Conservation (phyloP, 768 basidiomycete genomes). For the Coprinopsis sp. region DNA sequence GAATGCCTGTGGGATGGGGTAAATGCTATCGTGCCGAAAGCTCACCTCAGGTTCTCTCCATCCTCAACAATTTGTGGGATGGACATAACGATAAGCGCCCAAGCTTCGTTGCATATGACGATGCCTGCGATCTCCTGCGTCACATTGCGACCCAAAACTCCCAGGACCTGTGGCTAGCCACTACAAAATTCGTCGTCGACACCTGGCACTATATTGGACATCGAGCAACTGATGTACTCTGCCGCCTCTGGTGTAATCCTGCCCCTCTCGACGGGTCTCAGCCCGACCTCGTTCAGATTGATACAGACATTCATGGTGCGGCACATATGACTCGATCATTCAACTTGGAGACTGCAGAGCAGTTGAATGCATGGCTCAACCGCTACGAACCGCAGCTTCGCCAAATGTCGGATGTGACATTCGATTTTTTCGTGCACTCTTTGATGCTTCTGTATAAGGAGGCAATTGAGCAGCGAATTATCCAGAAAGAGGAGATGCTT, state of each 20-base stretch:
- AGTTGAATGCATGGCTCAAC: conserved; percentile 21
- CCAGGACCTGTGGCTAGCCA: conserved; percentile 11
- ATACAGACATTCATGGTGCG: conserved; percentile 14
- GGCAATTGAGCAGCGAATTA: conserved; percentile 4
- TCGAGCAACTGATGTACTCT: too few species aligned
- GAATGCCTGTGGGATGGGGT: conserved; percentile 18
- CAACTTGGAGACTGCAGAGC: conserved; percentile 25
- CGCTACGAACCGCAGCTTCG: conserved; percentile 18
- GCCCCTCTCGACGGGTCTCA: conserved; percentile 17
- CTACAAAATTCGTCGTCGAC: conserved; percentile 18
- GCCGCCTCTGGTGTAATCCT: conserved; percentile 20
- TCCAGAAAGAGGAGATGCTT: conserved; percentile 3
- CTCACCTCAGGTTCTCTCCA: conserved; percentile 16
- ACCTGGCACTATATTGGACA: conserved; percentile 25
- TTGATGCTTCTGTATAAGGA: conserved; percentile 15
- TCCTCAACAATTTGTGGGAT: conserved; percentile 15
- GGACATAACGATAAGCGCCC: conserved; percentile 7
- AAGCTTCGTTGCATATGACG: conserved; percentile 18
- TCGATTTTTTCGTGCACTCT: conserved; percentile 17
- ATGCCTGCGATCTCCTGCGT: too few species aligned
- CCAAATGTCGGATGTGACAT: conserved; percentile 17
- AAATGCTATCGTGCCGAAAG: conserved; percentile 21
- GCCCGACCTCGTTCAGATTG: conserved; percentile 13
- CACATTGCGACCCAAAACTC: conserved; percentile 20
- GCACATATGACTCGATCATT: conserved; percentile 17